phyloP scores from a whole-genome alignment of 495 filamentous ascomycete species.

The Trichoderma asperelloides region DNA sequence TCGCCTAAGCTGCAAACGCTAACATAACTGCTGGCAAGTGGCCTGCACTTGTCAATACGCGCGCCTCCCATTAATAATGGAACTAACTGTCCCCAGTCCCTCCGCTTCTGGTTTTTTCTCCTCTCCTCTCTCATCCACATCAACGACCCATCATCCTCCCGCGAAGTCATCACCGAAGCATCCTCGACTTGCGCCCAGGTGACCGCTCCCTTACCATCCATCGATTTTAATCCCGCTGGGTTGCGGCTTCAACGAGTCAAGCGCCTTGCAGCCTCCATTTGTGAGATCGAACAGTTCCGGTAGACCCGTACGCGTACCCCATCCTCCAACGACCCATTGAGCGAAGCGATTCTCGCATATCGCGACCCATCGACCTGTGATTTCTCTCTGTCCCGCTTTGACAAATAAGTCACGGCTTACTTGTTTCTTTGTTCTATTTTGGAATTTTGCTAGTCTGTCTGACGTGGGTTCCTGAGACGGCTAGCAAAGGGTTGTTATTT shows the following conservation, averaged over 20 bases:
- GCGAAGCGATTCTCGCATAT: background rate
- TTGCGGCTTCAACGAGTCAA: background rate
- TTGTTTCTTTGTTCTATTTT: background rate
- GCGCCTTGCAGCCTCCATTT: background rate
- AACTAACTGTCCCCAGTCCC: constrained; percentile 1
- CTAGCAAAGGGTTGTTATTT: constrained; percentile 1
- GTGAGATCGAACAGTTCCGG: background rate
- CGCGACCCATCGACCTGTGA: background rate
- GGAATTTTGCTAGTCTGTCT: background rate
- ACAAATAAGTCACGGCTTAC: background rate
- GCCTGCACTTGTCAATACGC: background rate
- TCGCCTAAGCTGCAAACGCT: background rate
- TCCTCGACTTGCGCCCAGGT: background rate
- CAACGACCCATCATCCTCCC: background rate
- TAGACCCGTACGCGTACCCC: background rate
- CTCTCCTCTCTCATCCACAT: background rate
- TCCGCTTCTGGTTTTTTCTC: background rate
- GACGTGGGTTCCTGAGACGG: constrained; percentile 2
- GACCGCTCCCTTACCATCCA: background rate
- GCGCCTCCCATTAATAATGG: background rate
- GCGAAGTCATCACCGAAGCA: background rate
- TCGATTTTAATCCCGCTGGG: background rate
- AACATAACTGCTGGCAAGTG: background rate
- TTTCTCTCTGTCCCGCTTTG: background rate
- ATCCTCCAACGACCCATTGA: background rate